Conservation (phyloP, 1,284 basidiomycete genomes). For the Coniferiporia weirii region DNA sequence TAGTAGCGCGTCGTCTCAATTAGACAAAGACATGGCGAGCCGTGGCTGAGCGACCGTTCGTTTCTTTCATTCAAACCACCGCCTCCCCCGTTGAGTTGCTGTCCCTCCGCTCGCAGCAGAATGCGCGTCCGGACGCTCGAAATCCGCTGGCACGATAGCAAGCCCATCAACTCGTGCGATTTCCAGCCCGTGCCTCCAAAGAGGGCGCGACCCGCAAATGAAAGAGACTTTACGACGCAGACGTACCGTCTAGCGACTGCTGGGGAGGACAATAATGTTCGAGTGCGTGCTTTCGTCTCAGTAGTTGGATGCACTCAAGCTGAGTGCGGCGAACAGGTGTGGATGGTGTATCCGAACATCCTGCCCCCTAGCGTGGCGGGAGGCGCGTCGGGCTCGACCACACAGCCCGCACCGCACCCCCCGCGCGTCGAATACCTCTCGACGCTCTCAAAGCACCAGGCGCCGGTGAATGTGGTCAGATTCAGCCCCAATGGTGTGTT, state of each 20-base stretch:
- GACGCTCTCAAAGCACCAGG: constrained; percentile 89
- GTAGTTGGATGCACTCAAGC: background rate
- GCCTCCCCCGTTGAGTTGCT: no score
- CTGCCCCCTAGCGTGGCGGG: constrained; percentile 61
- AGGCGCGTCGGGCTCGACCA: constrained; percentile 36
- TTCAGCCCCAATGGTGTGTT: constrained; percentile 88
- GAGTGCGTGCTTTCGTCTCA: constrained; percentile 51
- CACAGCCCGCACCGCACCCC: constrained; percentile 50
- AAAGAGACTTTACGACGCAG: constrained; percentile 55
- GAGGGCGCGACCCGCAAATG: constrained; percentile 65
- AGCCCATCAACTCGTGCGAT: constrained; percentile 92
- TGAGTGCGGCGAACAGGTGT: constrained; percentile 51
- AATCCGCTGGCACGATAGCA: constrained; percentile 93
- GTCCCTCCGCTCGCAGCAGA: constrained; percentile 3
- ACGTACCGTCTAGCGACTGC: constrained; percentile 90
- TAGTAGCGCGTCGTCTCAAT: background rate
- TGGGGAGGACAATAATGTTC: constrained; percentile 95
- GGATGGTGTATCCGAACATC: constrained; percentile 93
- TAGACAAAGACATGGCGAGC: background rate
- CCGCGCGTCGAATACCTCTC: constrained; percentile 96
- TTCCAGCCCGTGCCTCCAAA: constrained; percentile 79
- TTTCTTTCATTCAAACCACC: background rate
- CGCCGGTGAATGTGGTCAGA: constrained; percentile 93
- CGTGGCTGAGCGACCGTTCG: background rate
- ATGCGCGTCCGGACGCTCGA: constrained; percentile 85